Percentiles rank a stretch among this genome's conserved stretches.
phyloP scores from a whole-genome alignment of 768 basidiomycete species.

The Amanita rimosa region DNA sequence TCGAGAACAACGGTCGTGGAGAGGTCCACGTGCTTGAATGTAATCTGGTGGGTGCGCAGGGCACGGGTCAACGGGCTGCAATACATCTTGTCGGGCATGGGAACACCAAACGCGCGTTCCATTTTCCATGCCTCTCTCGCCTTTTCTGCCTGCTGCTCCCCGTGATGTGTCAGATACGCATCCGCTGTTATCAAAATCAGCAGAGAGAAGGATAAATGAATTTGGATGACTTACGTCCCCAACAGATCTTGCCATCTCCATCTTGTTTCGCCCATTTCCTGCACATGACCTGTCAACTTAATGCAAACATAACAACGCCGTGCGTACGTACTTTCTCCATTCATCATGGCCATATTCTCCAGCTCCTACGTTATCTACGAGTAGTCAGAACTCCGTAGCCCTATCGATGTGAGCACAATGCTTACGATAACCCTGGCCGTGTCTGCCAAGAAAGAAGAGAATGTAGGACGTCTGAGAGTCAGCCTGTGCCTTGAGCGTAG shows the following conservation, averaged over 20 bases:
- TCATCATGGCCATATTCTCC: conserved; percentile 43
- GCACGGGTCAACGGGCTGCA: conserved; percentile 60
- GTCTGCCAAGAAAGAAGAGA: conserved; percentile 53
- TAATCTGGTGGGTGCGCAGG: conserved; percentile 40
- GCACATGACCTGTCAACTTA: neutral
- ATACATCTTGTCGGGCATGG: too few species aligned
- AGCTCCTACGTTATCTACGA: conserved; percentile 54
- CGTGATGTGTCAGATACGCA: conserved; percentile 47
- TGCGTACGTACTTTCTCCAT: conserved; percentile 45
- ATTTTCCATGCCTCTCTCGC: too few species aligned
- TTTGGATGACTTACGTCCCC: conserved; percentile 51
- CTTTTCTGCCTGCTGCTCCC: conserved; percentile 40
- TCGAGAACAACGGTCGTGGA: conserved; percentile 37
- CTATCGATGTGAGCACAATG: too few species aligned
- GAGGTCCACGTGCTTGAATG: conserved; percentile 30
- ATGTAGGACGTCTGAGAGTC: conserved; percentile 37
- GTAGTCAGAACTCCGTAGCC: neutral
- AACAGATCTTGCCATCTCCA: conserved; percentile 52
- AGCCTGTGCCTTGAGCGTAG: conserved; percentile 31
- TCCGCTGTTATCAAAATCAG: conserved; percentile 34
- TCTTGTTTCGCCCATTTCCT: conserved; percentile 56
- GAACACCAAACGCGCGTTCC: too few species aligned
- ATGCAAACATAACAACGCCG: neutral
- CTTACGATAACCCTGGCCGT: conserved; percentile 68
- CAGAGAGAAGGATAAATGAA: too few species aligned